phyloP scores from a whole-genome alignment of 805 yeast genomes.

The Wickerhamomyces ciferrii region DNA sequence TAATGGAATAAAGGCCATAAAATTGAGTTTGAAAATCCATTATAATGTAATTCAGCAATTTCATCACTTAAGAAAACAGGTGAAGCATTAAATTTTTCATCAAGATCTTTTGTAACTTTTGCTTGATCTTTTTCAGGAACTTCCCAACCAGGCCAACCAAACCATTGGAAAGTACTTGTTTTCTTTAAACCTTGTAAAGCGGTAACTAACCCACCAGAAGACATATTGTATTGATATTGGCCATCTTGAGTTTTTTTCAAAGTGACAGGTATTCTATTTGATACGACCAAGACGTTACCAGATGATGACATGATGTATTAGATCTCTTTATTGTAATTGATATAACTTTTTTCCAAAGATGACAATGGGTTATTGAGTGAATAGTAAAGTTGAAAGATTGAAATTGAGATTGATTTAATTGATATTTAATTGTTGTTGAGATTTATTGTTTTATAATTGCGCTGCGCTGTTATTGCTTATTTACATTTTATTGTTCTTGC shows the following conservation, averaged over 20 bases:
- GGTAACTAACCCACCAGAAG: conserved; percentile 96
- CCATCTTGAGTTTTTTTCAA: conserved; percentile 61
- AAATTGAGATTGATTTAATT: background rate
- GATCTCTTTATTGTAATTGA: background rate
- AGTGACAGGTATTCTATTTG: conserved; percentile 94
- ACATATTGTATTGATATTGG: conserved; percentile 78
- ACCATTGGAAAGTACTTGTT: conserved; percentile 86
- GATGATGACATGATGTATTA: background rate
- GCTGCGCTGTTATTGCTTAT: too few relatives aligned
- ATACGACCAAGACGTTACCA: conserved; percentile 77
- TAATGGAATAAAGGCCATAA: conserved; percentile 98
- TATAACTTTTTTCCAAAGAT: background rate
- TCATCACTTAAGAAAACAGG: conserved; percentile 88
- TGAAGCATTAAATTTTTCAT: conserved; percentile 76
- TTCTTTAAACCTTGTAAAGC: conserved; percentile 90
- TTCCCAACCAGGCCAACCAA: conserved; percentile 97
- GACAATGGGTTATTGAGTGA: background rate
- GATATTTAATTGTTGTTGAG: background rate
- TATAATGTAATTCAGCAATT: conserved; percentile 92
- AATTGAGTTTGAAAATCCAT: conserved; percentile 92
- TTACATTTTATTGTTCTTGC: background rate
- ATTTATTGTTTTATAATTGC: background rate
- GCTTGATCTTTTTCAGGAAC: conserved; percentile 73
- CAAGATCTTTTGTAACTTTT: conserved; percentile 63
- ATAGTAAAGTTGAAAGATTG: too few relatives aligned